Evolutionary conservation across 352 stramenopile genomes (phyloP).

Genomic region (Phytopythium kandeliae): DNA sequence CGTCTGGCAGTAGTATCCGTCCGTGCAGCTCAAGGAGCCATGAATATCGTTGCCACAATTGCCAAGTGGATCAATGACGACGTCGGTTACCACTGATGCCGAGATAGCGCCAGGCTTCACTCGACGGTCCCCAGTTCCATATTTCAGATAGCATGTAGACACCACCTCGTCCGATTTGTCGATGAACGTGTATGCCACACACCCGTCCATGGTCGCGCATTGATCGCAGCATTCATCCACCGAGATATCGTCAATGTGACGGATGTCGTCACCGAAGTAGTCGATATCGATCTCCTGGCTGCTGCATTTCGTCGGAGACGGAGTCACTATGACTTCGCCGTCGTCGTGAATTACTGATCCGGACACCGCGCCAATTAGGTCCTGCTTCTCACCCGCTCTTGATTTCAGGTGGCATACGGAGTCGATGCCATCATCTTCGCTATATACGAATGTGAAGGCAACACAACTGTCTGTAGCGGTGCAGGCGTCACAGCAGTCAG

Average conservation of each 20-base stretch:
- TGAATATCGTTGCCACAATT: neutral
- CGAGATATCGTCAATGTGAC: slow-evolving; percentile 15
- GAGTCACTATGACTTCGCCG: neutral
- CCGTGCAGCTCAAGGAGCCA: slow-evolving; percentile 1
- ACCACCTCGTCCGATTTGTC: slow-evolving; percentile 17
- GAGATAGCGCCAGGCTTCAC: slow-evolving; percentile 17
- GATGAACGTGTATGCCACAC: slow-evolving; percentile 30
- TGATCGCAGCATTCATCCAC: slow-evolving; percentile 18
- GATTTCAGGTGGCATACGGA: slow-evolving; percentile 6
- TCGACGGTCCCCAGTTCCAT: slow-evolving; percentile 7
- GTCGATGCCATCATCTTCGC: neutral
- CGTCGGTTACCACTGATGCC: slow-evolving; percentile 7
- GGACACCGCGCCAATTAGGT: slow-evolving; percentile 17
- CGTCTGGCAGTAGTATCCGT: slow-evolving; percentile 11
- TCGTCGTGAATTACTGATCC: slow-evolving; percentile 7
- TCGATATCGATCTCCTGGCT: slow-evolving; percentile 19
- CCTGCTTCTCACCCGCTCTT: slow-evolving; percentile 6
- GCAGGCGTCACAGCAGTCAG: neutral
- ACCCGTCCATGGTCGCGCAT: slow-evolving; percentile 17
- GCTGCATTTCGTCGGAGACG: slow-evolving; percentile 3
- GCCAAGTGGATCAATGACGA: neutral
- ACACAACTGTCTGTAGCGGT: neutral
- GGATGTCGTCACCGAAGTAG: slow-evolving; percentile 19
- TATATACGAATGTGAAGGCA: neutral
- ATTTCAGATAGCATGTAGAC: slow-evolving; percentile 32